Base-by-base conservation (phyloP, 306 rosid species). In the Luffa acutangula region DNA sequence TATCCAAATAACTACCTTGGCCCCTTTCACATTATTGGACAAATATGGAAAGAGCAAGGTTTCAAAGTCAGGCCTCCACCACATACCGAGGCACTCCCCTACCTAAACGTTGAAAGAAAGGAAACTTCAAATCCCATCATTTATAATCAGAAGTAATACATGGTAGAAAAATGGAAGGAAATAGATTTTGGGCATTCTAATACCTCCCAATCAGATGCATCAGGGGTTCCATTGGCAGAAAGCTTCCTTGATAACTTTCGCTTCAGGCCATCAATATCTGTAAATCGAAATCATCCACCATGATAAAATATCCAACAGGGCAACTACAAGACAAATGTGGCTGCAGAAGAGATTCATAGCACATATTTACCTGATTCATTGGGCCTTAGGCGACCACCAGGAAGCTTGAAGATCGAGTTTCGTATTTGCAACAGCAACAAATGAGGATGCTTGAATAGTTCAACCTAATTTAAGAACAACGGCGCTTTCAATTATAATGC, bases 391-490 rank as follows among this genome's bases (percentile, higher is more conserved):
- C 91, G 97, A 52, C 98, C 98, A 33, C 98, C 97, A 0, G 98
- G 98, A 73, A 94, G 97, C 88, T 87, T 89, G 79, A 86, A 89
- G 70, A 86, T 67, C 80, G 95, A 89, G 69, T 94, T 94, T 58
- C 88, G 87, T 71, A 91, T 82, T 93, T 91, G 98, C 84, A 91
- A 85, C 54, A 93, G 33, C 84, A 93, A 80, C 86, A 91, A 60
- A 83, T 94, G 98, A 3, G 98, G 98, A 82, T 94, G 95, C 75
- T 91, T 89, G 86, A 94, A 94, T 89, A 94, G 83, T 83, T 94
- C 98, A 57, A 94, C 97, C 98, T 94, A 88, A 82, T 78, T 63
- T 69, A 67, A 79, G 59, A 75, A 82, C 18, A 78, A 34, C 48
- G 46, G 48, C 78, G 54, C 21, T 25, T 76, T 72, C 80, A 81